These are phyloP conservation scores for Alopecurus myosuroides DNA, from an alignment of 176 grass and related monocot species.

Conservation along the genomic window DNA sequence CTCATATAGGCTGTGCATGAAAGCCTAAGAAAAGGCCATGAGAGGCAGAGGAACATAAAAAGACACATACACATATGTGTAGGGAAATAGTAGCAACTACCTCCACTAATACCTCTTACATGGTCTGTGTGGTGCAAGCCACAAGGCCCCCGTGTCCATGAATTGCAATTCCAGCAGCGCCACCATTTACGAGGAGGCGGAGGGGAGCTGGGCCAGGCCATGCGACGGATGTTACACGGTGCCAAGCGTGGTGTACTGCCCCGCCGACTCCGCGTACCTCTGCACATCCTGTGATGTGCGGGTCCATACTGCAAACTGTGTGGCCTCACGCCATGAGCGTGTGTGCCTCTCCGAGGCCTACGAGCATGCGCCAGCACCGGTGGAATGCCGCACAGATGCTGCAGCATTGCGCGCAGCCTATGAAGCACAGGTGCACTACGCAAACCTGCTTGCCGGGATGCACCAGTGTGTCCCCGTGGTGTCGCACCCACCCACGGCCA, in stretches of 20 bases:
- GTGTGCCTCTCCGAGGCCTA: conserved; percentile 63
- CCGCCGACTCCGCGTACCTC: conserved; percentile 63
- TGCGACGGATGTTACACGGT: conserved; percentile 49
- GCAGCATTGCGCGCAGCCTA: conserved; percentile 47
- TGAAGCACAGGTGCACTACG: conserved; percentile 61
- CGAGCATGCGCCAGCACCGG: conserved; percentile 33
- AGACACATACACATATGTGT: conserved; percentile 24
- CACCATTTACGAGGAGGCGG: conserved; percentile 24
- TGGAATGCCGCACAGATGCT: conserved; percentile 48
- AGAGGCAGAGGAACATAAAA: conserved; percentile 32
- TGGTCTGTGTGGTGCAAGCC: conserved; percentile 2
- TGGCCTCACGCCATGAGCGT: conserved; percentile 64
- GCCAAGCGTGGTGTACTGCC: conserved; percentile 65
- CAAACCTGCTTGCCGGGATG: conserved; percentile 57
- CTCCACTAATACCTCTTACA: background rate
- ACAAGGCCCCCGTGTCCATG: conserved; percentile 31
- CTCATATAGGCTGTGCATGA: background rate
- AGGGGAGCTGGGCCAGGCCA: conserved; percentile 14
- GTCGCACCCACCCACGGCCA: conserved; percentile 25
- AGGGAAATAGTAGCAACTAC: background rate
- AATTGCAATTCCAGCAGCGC: conserved; percentile 12
- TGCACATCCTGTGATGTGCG: conserved; percentile 55
- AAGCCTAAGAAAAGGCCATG: conserved; percentile 10
- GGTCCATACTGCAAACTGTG: conserved; percentile 56
- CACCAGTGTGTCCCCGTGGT: conserved; percentile 48